phyloP scores from a whole-genome alignment of 139 green algal species.

The Tetradesmus lagerheimii region DNA sequence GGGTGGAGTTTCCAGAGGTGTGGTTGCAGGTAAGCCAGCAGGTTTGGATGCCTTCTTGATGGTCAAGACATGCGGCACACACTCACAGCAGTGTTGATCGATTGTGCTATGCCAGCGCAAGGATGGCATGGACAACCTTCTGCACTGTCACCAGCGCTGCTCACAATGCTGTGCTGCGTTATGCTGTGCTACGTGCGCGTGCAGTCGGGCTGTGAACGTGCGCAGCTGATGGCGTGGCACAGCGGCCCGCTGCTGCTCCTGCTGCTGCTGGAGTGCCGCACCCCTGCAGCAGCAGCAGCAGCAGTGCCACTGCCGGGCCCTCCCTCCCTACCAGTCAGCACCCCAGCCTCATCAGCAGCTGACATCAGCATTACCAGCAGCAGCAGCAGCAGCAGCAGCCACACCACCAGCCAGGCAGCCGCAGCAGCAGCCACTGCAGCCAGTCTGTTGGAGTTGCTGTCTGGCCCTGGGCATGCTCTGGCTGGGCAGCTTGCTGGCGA shows the following conservation, averaged over 20 bases:
- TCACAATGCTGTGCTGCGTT: not conserved
- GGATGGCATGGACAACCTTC: not conserved
- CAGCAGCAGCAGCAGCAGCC: not conserved
- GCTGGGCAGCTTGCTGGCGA: constrained; percentile 25
- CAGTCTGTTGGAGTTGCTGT: not conserved
- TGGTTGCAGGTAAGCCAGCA: not conserved
- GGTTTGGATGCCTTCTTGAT: not conserved
- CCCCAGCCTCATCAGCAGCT: not conserved
- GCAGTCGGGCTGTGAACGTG: constrained; percentile 19
- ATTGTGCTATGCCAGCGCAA: not conserved
- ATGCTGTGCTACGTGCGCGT: not conserved
- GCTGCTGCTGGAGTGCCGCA: constrained; percentile 31
- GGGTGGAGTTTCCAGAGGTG: not conserved
- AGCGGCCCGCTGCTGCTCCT: constrained; percentile 41
- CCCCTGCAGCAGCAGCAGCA: not conserved
- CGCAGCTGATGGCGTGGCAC: constrained; percentile 24
- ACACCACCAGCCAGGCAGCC: not conserved
- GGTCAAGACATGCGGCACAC: not conserved
- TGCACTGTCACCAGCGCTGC: not conserved
- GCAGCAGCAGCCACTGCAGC: not conserved
- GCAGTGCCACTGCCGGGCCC: not conserved
- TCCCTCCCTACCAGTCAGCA: not conserved
- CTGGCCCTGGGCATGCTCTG: not conserved
- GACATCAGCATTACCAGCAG: not conserved
- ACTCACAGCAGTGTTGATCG: not conserved